phyloP scores from a whole-genome alignment of 306 rosid species.

The Cucumis melo region DNA sequence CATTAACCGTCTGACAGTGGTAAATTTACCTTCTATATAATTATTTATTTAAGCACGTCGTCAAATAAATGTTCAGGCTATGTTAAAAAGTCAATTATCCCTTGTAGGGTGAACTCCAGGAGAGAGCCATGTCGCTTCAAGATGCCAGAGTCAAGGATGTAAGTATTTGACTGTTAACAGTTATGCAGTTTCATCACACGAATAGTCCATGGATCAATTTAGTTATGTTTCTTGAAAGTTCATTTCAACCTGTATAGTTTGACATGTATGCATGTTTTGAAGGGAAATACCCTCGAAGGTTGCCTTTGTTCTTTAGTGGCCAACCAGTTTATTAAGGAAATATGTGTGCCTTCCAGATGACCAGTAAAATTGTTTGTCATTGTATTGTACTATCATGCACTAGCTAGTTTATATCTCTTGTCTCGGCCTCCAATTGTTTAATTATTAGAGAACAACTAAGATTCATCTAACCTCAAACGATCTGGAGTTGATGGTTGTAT shows the following conservation, averaged over 20 bases:
- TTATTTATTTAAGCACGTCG: not conserved
- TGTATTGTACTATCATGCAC: not conserved
- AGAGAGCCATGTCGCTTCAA: constrained; percentile 68
- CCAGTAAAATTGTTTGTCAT: not conserved
- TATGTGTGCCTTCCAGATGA: not conserved
- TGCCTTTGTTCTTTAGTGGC: not conserved
- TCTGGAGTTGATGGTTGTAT: not conserved
- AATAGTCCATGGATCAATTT: not conserved
- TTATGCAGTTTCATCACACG: not conserved
- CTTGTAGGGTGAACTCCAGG: constrained; percentile 89
- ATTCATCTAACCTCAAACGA: not conserved
- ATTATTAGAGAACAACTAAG: not conserved
- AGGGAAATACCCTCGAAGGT: not conserved
- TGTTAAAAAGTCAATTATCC: constrained; percentile 18
- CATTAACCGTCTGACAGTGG: constrained; percentile 80
- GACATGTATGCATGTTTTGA: not conserved
- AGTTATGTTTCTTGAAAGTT: not conserved
- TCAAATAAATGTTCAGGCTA: not conserved
- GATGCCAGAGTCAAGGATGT: constrained; percentile 94
- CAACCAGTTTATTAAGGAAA: not conserved
- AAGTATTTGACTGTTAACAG: constrained; percentile 18
- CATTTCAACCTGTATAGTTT: not conserved
- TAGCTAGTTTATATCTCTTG: not conserved
- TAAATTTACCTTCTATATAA: constrained; percentile 23
- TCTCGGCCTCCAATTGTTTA: not conserved